Conservation (phyloP, 768 basidiomycete genomes). For the Auricularia auricula-judae region DNA sequence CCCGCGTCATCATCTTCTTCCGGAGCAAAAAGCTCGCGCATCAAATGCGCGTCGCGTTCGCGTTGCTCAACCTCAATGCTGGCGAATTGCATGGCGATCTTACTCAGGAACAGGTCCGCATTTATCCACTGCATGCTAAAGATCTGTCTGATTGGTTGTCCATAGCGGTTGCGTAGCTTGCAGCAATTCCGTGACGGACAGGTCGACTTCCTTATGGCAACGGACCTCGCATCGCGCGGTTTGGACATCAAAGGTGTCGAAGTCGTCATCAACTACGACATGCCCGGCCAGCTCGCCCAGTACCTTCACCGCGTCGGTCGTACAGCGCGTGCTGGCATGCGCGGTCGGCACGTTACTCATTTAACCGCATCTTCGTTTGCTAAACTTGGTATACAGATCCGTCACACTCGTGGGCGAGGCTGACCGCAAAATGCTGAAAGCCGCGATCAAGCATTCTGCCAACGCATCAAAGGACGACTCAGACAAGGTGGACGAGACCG, state of each 20-base stretch:
- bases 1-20: slow-evolving; percentile 82
- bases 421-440: slow-evolving; percentile 93
- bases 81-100: slow-evolving; percentile 93
- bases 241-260: slow-evolving; percentile 97
- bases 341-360: slow-evolving; percentile 60
- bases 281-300: slow-evolving; percentile 86
- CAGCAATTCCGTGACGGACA: slow-evolving; percentile 77
- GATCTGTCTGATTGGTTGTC: not conserved
- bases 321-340: slow-evolving; percentile 89
- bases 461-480: slow-evolving; percentile 25
- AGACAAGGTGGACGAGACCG: slow-evolving; percentile 45
- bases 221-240: slow-evolving; percentile 90
- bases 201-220: slow-evolving; percentile 92
- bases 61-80: slow-evolving; percentile 77
- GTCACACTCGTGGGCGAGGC: slow-evolving; percentile 92
- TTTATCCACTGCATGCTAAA: too few relatives aligned
- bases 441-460: slow-evolving; percentile 79
- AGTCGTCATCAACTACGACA: slow-evolving; percentile 97
- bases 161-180: slow-evolving; percentile 73
- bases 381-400: slow-evolving; percentile 40
- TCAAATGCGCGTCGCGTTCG: slow-evolving; percentile 91
- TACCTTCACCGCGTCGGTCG: slow-evolving; percentile 96
- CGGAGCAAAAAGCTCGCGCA: slow-evolving; percentile 96
- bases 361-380: not conserved
- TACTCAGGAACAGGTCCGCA: slow-evolving; percentile 81